Percentiles rank a stretch among this genome's conserved stretches.
These are phyloP conservation scores for Coemansia sp. DNA, from an alignment of 192 early-diverging fungal species.

Conservation along the genomic window DNA sequence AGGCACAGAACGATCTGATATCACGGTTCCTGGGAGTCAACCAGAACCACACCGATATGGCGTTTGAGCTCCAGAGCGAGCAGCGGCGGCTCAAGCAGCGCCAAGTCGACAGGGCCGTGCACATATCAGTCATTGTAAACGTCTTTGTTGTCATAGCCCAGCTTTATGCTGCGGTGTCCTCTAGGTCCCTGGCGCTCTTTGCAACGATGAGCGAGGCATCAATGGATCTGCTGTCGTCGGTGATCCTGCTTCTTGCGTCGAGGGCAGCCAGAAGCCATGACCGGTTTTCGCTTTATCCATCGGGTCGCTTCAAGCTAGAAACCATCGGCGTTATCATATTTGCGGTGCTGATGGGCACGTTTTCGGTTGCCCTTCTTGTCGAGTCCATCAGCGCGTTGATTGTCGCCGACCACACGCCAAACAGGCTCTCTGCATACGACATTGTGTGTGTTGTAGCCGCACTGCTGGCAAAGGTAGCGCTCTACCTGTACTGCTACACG, in stretches of 20 bases:
- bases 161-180: conserved; percentile 70
- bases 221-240: conserved; percentile 74
- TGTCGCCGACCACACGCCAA: conserved; percentile 40
- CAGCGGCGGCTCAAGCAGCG: conserved; percentile 32
- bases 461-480: conserved; percentile 60
- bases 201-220: conserved; percentile 79
- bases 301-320: conserved; percentile 74
- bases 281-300: conserved; percentile 70
- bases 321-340: conserved; percentile 80
- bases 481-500: conserved; percentile 69
- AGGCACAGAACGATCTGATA: conserved; percentile 54
- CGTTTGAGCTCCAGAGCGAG: conserved; percentile 38
- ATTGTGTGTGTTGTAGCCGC: conserved; percentile 59
- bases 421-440: conserved; percentile 51
- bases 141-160: conserved; percentile 66
- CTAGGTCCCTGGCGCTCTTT: conserved; percentile 72
- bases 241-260: conserved; percentile 63
- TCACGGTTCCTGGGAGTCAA: conserved; percentile 46
- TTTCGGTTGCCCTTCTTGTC: conserved; percentile 68
- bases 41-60: conserved; percentile 49
- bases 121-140: conserved; percentile 67
- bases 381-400: conserved; percentile 65
- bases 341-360: conserved; percentile 71
- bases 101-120: conserved; percentile 61
- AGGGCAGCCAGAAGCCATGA: conserved; percentile 57